Base-by-base conservation (phyloP, 352 stramenopile species). In the Phytophthora podocarpi region DNA sequence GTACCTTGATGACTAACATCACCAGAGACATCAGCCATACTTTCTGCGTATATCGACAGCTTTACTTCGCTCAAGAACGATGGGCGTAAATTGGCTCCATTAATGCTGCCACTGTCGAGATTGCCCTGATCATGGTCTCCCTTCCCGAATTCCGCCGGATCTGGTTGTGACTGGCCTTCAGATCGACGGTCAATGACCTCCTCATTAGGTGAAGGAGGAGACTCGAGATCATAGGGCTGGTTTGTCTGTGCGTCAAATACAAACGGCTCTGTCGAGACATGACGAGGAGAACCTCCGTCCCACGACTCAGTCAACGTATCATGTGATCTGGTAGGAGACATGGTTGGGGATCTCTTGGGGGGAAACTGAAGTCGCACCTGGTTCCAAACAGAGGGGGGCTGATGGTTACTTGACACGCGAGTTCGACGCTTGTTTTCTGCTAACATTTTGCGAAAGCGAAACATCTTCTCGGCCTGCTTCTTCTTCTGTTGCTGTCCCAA, bases 361-460 rank as follows among this genome's bases (percentile, higher is more conserved):
- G 60, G 59, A 42, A 70, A 70, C 13, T 70, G 59, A 23, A 74
- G 40, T 0, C 65, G 60, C 15, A 74, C 45, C 12, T 74, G 52
- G 16, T 42, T 74, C 65, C 65, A 74, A 7, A 70, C 55, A 2
- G 59, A 63, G 24, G 48, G 30, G 37, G 31, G 5, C 18, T 49
- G 32, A 23, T 46, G 11, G 2, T 27, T 47, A 9, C 23, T 62
- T 37, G 53, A 26, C 10, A 27, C 30, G 31, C 54, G 36, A 36
- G 4, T 24, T 39, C 47, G 30, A 21, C 46, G 60, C 28, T 79
- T 78, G 24, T 74, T 55, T 27, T 76, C 40, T 7, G 18, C 54
- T 48, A 85, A 43, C 48, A 90, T 37, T 26, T 59, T 60, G 30
- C 71, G 78, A 30, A 90, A 90, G 3, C 73, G 72, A 35, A 49